Percentiles rank a stretch among this genome's conserved stretches.
These are phyloP conservation scores for Heterobasidion irregulare DNA, from an alignment of 1,284 basidiomycete species.

Conservation along the genomic window DNA sequence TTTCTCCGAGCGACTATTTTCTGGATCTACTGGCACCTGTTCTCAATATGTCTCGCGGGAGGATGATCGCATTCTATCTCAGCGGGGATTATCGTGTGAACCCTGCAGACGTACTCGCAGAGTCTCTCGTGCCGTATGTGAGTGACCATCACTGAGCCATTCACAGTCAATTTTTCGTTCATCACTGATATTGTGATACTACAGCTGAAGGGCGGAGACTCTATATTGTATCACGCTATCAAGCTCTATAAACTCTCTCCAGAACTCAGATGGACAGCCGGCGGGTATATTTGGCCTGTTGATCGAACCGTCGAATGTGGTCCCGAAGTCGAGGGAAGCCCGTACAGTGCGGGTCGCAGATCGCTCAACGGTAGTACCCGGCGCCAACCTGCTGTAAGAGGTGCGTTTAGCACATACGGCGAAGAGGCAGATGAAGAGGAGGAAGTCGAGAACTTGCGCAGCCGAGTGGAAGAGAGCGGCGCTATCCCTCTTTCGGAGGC, in stretches of 20 bases:
- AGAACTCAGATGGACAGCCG: slow-evolving; percentile 71
- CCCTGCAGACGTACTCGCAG: slow-evolving; percentile 61
- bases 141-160: slow-evolving; percentile 18
- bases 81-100: slow-evolving; percentile 65
- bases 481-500: slow-evolving; percentile 54
- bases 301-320: slow-evolving; percentile 60
- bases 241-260: slow-evolving; percentile 67
- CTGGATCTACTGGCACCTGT: slow-evolving; percentile 63
- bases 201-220: slow-evolving; percentile 71
- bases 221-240: slow-evolving; percentile 64
- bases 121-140: slow-evolving; percentile 62
- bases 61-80: slow-evolving; percentile 64
- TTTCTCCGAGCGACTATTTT: slow-evolving; percentile 64
- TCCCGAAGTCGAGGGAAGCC: slow-evolving; percentile 32
- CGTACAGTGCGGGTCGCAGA: slow-evolving; percentile 20
- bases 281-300: slow-evolving; percentile 72
- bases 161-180: background rate
- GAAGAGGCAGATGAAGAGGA: slow-evolving; percentile 28
- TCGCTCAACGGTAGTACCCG: slow-evolving; percentile 23
- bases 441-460: slow-evolving; percentile 40
- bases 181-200: background rate
- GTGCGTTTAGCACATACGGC: slow-evolving; percentile 34
- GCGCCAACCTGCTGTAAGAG: slow-evolving; percentile 26
- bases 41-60: slow-evolving; percentile 59
- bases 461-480: slow-evolving; percentile 57